Percentiles rank a stretch among this genome's conserved stretches.
phyloP scores from a whole-genome alignment of 805 yeast species.

The Schwanniomyces pseudopolymorphus region DNA sequence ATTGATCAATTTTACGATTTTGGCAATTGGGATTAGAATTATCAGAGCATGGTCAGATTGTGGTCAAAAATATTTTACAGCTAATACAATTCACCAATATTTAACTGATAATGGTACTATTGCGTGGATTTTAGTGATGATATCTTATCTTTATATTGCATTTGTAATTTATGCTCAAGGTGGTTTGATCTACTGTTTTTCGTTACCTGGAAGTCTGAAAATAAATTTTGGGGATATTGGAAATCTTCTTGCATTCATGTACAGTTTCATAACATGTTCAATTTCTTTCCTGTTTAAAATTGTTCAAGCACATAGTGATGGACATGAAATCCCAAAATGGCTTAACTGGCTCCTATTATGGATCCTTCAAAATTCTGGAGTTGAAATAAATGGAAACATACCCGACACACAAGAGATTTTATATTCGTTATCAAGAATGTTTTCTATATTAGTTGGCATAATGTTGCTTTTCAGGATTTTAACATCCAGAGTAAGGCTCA shows the following conservation, averaged over 20 bases:
- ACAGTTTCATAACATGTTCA: slow-evolving; percentile 45
- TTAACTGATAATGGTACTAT: slow-evolving; percentile 31
- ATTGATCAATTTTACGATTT: slow-evolving; percentile 4
- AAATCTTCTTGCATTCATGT: slow-evolving; percentile 41
- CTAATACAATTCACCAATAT: slow-evolving; percentile 37
- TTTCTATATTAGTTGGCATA: neutral
- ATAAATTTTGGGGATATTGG: slow-evolving; percentile 16
- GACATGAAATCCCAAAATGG: slow-evolving; percentile 51
- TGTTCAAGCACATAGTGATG: slow-evolving; percentile 52
- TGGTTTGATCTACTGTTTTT: slow-evolving; percentile 18
- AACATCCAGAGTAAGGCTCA: slow-evolving; percentile 19
- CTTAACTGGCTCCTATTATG: slow-evolving; percentile 21
- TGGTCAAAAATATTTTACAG: slow-evolving; percentile 73
- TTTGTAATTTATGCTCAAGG: slow-evolving; percentile 23
- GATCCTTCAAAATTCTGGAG: slow-evolving; percentile 27
- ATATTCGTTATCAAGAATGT: slow-evolving; percentile 24
- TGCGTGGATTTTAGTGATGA: slow-evolving; percentile 49
- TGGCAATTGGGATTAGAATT: slow-evolving; percentile 47
- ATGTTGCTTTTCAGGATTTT: slow-evolving; percentile 31
- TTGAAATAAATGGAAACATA: slow-evolving; percentile 18
- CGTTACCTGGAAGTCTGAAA: slow-evolving; percentile 6
- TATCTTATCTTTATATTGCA: slow-evolving; percentile 34
- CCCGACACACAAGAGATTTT: slow-evolving; percentile 18
- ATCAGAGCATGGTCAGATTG: slow-evolving; percentile 84
- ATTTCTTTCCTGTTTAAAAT: slow-evolving; percentile 55